Percentiles rank a stretch among this genome's conserved stretches.
phyloP scores from a whole-genome alignment of 306 rosid species.

The Astragalus glycyphyllos region DNA sequence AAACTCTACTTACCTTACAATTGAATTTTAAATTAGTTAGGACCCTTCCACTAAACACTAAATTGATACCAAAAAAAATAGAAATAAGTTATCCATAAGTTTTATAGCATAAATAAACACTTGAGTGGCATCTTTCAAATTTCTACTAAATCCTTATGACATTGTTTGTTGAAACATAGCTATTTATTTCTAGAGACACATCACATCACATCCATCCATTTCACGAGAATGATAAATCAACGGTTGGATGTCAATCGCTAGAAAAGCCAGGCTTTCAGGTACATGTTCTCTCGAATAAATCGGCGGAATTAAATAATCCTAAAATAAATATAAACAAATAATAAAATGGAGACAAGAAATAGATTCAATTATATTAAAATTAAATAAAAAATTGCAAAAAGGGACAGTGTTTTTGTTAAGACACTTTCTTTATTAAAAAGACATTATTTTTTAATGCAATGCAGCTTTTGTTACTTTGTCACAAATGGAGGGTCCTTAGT shows the following conservation, averaged over 20 bases:
- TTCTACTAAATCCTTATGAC: background rate
- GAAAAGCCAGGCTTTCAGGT: slow-evolving; percentile 14
- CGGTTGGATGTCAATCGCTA: slow-evolving; percentile 18
- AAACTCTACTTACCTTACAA: too few species aligned
- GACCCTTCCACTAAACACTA: too few species aligned
- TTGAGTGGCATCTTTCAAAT: background rate
- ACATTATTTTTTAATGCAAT: slow-evolving; percentile 42
- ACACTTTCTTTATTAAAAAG: background rate
- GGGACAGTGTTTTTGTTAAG: slow-evolving; percentile 12
- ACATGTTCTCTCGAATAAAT: background rate
- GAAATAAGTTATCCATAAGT: too few species aligned
- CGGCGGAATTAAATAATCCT: slow-evolving; percentile 25
- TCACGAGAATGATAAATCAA: background rate
- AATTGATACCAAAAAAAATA: too few species aligned
- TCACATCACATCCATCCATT: background rate
- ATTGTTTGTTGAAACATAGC: background rate
- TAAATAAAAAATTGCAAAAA: slow-evolving; percentile 12
- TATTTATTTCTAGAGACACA: background rate
- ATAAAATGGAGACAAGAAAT: background rate
- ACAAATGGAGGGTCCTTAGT: slow-evolving; percentile 74
- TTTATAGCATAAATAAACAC: too few species aligned
- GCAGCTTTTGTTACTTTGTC: slow-evolving; percentile 59
- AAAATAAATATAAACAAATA: background rate
- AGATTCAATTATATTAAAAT: background rate
- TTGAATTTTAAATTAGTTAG: too few species aligned